A percentile compares a stretch with the other conserved stretches of the same genome.
phyloP scores from a whole-genome alignment of 2,329 filamentous ascomycete genomes.

The Fusarium nodosum region DNA sequence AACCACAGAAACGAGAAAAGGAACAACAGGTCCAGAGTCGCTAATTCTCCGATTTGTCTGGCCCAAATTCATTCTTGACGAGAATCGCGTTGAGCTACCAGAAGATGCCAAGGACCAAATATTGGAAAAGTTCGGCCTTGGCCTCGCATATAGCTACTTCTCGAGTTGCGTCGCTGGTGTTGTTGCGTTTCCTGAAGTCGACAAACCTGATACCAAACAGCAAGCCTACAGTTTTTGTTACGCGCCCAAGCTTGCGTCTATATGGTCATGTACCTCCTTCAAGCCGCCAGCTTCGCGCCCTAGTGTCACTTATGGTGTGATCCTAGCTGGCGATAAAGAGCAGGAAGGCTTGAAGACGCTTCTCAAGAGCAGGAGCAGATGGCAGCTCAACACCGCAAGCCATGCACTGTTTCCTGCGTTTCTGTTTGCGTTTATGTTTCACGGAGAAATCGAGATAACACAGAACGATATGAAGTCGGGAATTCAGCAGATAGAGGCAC shows the following conservation, averaged over 20 bases:
- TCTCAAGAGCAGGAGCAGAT: constrained; percentile 47
- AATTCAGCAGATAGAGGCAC: constrained; percentile 54
- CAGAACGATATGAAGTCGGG: constrained; percentile 52
- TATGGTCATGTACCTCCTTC: constrained; percentile 54
- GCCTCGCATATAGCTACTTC: constrained; percentile 53
- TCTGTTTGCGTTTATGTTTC: constrained; percentile 53
- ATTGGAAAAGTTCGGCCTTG: constrained; percentile 49
- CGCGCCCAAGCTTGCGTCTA: constrained; percentile 56
- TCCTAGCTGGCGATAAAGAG: constrained; percentile 51
- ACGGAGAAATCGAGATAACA: constrained; percentile 52
- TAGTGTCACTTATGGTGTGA: constrained; percentile 50
- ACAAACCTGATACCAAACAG: constrained; percentile 11
- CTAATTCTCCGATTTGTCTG: constrained; percentile 53
- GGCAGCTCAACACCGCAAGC: constrained; percentile 47
- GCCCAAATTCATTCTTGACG: constrained; percentile 43
- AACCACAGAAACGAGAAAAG: constrained; percentile 32
- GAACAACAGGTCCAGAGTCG: constrained; percentile 31
- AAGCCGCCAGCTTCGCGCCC: constrained; percentile 17
- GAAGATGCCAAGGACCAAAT: constrained; percentile 37
- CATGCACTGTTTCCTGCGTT: constrained; percentile 56
- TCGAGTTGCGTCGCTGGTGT: constrained; percentile 54
- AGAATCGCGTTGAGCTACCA: constrained; percentile 48
- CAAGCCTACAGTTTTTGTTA: constrained; percentile 54
- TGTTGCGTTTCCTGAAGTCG: constrained; percentile 43
- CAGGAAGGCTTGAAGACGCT: constrained; percentile 41